phyloP scores from a whole-genome alignment of 2,329 filamentous ascomycete species.

The Cadophora sp. region DNA sequence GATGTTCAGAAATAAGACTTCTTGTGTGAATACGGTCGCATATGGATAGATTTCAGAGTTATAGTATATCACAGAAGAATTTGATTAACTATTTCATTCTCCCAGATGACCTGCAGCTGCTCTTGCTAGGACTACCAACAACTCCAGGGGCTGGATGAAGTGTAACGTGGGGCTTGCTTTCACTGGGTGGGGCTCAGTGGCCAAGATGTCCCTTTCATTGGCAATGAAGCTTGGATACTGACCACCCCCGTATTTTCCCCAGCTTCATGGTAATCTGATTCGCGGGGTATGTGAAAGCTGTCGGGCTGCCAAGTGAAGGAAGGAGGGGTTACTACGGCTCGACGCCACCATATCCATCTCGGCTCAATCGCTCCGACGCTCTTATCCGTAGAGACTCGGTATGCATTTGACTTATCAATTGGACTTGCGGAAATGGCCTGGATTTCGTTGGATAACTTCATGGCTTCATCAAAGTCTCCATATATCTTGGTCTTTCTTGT shows the following conservation, averaged over 20 bases:
- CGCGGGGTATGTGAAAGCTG: background rate
- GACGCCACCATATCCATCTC: background rate
- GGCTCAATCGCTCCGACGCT: constrained; percentile 5
- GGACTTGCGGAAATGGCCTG: background rate
- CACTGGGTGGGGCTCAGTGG: background rate
- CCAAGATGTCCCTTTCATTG: background rate
- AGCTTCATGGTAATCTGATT: background rate
- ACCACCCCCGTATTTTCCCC: background rate
- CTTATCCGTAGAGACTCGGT: background rate
- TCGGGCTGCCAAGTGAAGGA: background rate
- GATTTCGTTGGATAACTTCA: background rate
- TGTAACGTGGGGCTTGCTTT: background rate
- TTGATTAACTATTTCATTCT: background rate
- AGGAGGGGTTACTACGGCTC: background rate
- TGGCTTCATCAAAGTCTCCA: background rate
- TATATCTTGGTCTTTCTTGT: background rate
- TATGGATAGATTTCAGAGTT: no score
- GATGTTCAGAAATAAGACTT: background rate
- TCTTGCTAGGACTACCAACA: background rate
- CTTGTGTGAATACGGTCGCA: background rate
- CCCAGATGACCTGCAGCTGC: background rate
- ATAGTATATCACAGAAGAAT: background rate
- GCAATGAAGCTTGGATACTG: background rate
- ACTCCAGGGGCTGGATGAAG: background rate
- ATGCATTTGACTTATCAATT: background rate